Conservation (phyloP, 352 stramenopile genomes). For the Phytophthora ramorum region DNA sequence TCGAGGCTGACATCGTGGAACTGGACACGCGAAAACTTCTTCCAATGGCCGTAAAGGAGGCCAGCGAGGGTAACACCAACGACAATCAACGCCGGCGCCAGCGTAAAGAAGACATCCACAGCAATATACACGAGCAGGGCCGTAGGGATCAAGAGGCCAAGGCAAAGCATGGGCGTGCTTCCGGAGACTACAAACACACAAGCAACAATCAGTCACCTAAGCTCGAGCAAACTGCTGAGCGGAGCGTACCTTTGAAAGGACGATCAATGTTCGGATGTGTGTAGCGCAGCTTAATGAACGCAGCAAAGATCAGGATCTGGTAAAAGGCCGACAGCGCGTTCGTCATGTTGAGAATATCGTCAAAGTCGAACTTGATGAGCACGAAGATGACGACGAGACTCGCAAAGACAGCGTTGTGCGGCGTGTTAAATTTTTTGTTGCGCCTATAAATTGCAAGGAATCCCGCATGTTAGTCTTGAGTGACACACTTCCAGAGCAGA, state of each 20-base stretch:
- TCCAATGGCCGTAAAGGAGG: constrained; percentile 46
- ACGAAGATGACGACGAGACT: constrained; percentile 59
- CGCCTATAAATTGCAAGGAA: constrained; percentile 24
- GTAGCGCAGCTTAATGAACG: constrained; percentile 91
- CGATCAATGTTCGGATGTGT: constrained; percentile 38
- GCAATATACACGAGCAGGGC: constrained; percentile 55
- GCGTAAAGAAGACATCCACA: constrained; percentile 57
- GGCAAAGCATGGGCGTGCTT: constrained; percentile 35
- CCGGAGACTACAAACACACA: constrained; percentile 36
- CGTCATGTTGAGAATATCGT: constrained; percentile 84
- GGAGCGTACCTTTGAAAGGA: constrained; percentile 45
- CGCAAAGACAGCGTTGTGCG: constrained; percentile 51
- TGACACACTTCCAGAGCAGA: background rate
- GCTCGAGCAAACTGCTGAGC: constrained; percentile 13
- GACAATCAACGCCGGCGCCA: constrained; percentile 52
- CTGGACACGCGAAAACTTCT: constrained; percentile 55
- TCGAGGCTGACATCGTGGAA: constrained; percentile 39
- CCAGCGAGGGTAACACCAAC: constrained; percentile 42
- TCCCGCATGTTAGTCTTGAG: background rate
- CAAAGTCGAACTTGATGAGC: constrained; percentile 68
- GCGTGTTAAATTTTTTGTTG: constrained; percentile 58
- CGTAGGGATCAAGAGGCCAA: constrained; percentile 46
- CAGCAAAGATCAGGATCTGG: constrained; percentile 89
- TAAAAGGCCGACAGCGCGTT: constrained; percentile 92
- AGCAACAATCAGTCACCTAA: background rate